phyloP scores from a whole-genome alignment of 2,329 filamentous ascomycete species.

The Xylaria sp. region DNA sequence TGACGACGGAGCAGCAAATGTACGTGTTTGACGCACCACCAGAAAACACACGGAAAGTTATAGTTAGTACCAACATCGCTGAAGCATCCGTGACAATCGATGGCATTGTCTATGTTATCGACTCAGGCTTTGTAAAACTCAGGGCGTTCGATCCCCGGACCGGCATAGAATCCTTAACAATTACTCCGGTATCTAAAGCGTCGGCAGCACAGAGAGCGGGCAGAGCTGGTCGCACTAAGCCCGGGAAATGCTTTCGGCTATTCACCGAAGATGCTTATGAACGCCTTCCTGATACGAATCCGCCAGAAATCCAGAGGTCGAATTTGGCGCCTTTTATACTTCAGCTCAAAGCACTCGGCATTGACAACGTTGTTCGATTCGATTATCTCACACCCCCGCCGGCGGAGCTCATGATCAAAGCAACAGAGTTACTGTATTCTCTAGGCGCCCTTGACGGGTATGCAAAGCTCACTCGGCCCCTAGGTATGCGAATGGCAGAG shows the following conservation, averaged over 20 bases:
- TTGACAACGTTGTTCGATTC: slow-evolving; percentile 93
- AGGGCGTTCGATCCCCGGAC: slow-evolving; percentile 85
- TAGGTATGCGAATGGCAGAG: slow-evolving; percentile 94
- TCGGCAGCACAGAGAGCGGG: slow-evolving; percentile 93
- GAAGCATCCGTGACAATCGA: slow-evolving; percentile 96
- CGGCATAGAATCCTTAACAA: slow-evolving; percentile 88
- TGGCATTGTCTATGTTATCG: slow-evolving; percentile 89
- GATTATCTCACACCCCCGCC: slow-evolving; percentile 89
- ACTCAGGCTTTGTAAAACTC: slow-evolving; percentile 91
- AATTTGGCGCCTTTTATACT: slow-evolving; percentile 90
- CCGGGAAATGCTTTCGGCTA: slow-evolving; percentile 93
- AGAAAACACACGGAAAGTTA: slow-evolving; percentile 86
- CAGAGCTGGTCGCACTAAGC: slow-evolving; percentile 85
- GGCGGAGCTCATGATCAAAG: slow-evolving; percentile 83
- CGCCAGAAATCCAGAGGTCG: slow-evolving; percentile 91
- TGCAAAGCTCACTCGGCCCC: slow-evolving; percentile 86
- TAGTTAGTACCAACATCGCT: slow-evolving; percentile 95
- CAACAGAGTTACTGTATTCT: slow-evolving; percentile 87
- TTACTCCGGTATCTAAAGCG: slow-evolving; percentile 86
- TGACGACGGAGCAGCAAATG: slow-evolving; percentile 92
- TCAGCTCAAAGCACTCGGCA: slow-evolving; percentile 93
- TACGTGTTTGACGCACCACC: slow-evolving; percentile 89
- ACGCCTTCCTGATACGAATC: slow-evolving; percentile 74
- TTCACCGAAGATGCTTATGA: slow-evolving; percentile 83
- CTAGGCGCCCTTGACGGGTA: slow-evolving; percentile 89